phyloP scores from a whole-genome alignment of 192 early-diverging fungal genomes.

The Rhizophagus prolifer region DNA sequence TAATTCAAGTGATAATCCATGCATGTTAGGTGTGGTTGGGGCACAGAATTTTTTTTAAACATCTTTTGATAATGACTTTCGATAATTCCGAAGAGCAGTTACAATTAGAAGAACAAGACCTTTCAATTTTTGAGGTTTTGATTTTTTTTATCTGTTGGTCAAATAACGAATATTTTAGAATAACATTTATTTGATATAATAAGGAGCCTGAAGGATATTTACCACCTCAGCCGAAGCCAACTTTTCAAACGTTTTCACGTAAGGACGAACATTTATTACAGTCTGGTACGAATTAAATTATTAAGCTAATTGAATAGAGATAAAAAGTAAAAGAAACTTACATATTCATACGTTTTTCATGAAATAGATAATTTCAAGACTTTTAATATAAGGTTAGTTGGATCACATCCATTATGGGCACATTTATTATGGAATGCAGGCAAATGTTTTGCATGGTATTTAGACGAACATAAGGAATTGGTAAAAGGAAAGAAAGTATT shows the following conservation, averaged over 20 bases:
- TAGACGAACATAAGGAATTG: conserved; percentile 69
- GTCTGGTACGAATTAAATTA: background rate
- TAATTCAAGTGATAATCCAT: no score
- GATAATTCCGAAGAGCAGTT: background rate
- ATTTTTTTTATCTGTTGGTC: background rate
- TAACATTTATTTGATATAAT: background rate
- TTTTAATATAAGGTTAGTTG: conserved; percentile 52
- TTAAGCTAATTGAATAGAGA: background rate
- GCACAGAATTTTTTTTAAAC: no score
- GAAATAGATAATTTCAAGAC: background rate
- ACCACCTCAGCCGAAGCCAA: background rate
- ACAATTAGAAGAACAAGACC: conserved; percentile 3
- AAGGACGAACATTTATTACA: background rate
- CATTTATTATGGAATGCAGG: conserved; percentile 93
- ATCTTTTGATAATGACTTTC: background rate
- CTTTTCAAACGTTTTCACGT: background rate
- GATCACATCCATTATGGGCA: conserved; percentile 80
- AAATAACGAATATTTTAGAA: background rate
- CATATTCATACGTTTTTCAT: background rate
- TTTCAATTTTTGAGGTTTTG: conserved; percentile 8
- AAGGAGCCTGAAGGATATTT: conserved; percentile 3
- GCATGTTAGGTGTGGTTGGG: no score
- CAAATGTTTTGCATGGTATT: conserved; percentile 72
- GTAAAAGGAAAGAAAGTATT: conserved; percentile 63
- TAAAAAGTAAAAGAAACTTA: no score